Base-by-base conservation (phyloP, 441 rosid species). In the Pelargonium citronellum region DNA sequence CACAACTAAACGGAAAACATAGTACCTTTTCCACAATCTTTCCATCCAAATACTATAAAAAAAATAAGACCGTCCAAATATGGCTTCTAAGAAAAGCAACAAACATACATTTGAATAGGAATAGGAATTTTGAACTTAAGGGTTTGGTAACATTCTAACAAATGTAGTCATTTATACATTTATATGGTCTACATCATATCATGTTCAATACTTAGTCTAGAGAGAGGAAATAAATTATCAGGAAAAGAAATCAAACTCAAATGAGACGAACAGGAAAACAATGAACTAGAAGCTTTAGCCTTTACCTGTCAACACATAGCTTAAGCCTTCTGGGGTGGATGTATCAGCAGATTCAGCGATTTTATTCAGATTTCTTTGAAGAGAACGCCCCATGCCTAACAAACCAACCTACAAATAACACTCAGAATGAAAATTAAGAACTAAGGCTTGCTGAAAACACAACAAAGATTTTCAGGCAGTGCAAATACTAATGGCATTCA, bases 311-410 rank as follows among this genome's bases (percentile, higher is more conserved):
- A 94, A 81, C 22, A 91, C 84, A 71, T 83, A 90, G 80, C 89
- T 84, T 70, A 90, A 74, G 71, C 97, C 99, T 78, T 81, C 83
- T 7, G 99, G 71, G 17, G 90, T 85, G 66, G 99, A 91, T 61
- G 99, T 91, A 75, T 91, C 91, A 12, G 96, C 94, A 77, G 43
- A 67, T 72, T 87, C 87, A 8, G 96, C 97, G 62, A 95, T 91
- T 65, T 79, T 82, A 82, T 95, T 87, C 58, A 91, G 91, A 82
- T 94, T 96, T 73, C 67, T 83, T 68, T 91, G 97, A 65, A 94
- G 87, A 22, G 96, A 66, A 68, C 88, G 85, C 10, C 88, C 99
- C 85, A 83, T 80, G 60, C 97, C 99, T 77, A 89, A 74, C 83
- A 94, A 79, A 60, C 94, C 97, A 76, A 91, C 95, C 97, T 91